phyloP scores from a whole-genome alignment of 1,284 basidiomycete species.

The Vanrija sp. region DNA sequence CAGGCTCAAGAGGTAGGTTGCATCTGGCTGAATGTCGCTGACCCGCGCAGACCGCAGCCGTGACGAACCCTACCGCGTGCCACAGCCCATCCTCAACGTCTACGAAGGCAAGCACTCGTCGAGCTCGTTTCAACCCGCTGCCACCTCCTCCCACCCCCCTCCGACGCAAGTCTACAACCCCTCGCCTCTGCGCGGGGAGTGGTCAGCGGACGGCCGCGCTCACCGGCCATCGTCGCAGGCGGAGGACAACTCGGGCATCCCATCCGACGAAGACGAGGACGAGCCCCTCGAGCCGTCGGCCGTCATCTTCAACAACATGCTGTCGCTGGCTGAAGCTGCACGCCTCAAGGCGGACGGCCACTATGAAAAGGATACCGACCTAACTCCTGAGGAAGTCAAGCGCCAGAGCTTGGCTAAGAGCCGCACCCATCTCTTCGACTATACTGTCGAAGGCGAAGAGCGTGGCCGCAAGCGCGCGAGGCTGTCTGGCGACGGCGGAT shows the following conservation, averaged over 20 bases:
- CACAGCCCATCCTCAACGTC: no score
- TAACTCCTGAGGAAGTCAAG: not conserved
- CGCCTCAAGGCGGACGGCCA: constrained; percentile 37
- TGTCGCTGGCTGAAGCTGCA: constrained; percentile 45
- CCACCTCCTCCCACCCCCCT: no score
- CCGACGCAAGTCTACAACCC: no score
- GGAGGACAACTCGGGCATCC: constrained; percentile 3
- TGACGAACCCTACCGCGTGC: no score
- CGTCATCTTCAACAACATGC: constrained; percentile 43
- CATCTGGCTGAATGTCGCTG: no score
- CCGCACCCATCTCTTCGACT: constrained; percentile 12
- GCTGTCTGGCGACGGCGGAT: not conserved
- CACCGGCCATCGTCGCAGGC: not conserved
- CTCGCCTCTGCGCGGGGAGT: no score
- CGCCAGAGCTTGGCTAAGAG: constrained; percentile 2
- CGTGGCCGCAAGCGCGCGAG: constrained; percentile 6
- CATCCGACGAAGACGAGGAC: constrained; percentile 33
- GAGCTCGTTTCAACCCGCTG: no score
- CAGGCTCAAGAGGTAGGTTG: no score
- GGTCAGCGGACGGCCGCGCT: not conserved
- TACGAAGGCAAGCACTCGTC: no score
- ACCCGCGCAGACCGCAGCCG: no score
- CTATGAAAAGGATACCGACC: not conserved
- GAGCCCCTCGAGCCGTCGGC: constrained; percentile 27
- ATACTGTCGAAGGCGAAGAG: constrained; percentile 2